Conservation (phyloP, 768 basidiomycete species). For the Podaxis sp. region DNA sequence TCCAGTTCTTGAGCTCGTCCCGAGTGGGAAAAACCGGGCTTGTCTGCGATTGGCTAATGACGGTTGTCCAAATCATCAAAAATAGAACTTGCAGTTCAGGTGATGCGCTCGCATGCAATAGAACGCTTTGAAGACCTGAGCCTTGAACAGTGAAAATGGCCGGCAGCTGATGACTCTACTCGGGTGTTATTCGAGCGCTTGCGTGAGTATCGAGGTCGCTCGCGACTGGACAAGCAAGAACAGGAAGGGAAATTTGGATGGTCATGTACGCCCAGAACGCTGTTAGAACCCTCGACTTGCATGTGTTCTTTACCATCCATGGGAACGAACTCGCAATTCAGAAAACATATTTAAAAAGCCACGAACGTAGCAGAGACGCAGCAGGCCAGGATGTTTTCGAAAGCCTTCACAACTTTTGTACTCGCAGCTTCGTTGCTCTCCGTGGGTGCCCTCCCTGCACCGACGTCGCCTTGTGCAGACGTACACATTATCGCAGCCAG, state of each 20-base stretch:
- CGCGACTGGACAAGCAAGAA: conserved; percentile 4
- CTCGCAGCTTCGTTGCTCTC: conserved; percentile 7
- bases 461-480: conserved; percentile 23
- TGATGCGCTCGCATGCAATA: conserved; percentile 12
- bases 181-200: conserved; percentile 2
- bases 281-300: not conserved
- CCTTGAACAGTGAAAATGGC: not conserved
- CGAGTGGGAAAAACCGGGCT: not conserved
- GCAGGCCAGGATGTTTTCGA: conserved; percentile 13
- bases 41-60: not conserved
- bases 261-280: not conserved
- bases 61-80: not conserved
- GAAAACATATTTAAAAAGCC: not conserved
- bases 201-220: not conserved
- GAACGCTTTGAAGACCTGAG: not conserved
- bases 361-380: not conserved
- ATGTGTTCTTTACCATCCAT: not conserved
- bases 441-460: conserved; percentile 20
- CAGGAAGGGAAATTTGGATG: not conserved
- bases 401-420: conserved; percentile 4
- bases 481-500: conserved; percentile 29
- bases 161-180: not conserved
- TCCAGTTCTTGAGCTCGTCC: not conserved
- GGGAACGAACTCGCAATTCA: not conserved
- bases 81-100: not conserved